A percentile compares a stretch with the other conserved stretches of the same genome.
These are phyloP conservation scores for Aspergillus wentii DNA, from an alignment of 495 filamentous ascomycete species.

Conservation along the genomic window DNA sequence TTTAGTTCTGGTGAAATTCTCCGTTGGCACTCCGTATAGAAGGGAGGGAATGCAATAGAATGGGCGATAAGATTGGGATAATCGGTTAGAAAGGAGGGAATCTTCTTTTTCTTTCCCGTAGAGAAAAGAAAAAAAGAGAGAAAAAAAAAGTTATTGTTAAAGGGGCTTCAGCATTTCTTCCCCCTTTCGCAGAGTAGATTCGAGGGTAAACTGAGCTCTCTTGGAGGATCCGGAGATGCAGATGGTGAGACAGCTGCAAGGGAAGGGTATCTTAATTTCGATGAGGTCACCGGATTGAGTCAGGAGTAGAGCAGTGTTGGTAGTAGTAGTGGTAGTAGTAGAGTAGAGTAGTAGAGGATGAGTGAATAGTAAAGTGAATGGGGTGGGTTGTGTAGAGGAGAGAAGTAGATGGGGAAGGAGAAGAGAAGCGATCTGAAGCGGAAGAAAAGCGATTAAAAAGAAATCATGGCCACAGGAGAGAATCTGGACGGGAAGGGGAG, in stretches of 20 bases:
- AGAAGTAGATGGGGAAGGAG: conserved; percentile 5
- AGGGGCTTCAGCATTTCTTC: conserved; percentile 20
- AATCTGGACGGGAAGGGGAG: conserved; percentile 27
- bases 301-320: no score
- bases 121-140: not conserved
- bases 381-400: no score
- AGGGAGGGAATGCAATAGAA: conserved; percentile 19
- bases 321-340: conserved; percentile 2
- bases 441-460: conserved; percentile 1
- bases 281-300: no score
- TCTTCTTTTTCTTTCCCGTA: conserved; percentile 1
- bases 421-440: conserved; percentile 5
- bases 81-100: conserved; percentile 8
- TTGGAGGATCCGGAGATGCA: no score
- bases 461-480: conserved; percentile 12
- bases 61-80: conserved; percentile 19
- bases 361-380: no score
- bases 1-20: conserved; percentile 8
- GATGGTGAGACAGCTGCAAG: conserved; percentile 14
- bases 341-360: conserved; percentile 1
- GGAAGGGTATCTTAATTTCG: conserved; percentile 13
- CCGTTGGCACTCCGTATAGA: conserved; percentile 13
- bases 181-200: conserved; percentile 9
- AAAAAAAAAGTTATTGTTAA: conserved; percentile 4
- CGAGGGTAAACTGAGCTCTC: no score